phyloP scores from a whole-genome alignment of 2,329 filamentous ascomycete species.

The Botrytis fragariae region DNA sequence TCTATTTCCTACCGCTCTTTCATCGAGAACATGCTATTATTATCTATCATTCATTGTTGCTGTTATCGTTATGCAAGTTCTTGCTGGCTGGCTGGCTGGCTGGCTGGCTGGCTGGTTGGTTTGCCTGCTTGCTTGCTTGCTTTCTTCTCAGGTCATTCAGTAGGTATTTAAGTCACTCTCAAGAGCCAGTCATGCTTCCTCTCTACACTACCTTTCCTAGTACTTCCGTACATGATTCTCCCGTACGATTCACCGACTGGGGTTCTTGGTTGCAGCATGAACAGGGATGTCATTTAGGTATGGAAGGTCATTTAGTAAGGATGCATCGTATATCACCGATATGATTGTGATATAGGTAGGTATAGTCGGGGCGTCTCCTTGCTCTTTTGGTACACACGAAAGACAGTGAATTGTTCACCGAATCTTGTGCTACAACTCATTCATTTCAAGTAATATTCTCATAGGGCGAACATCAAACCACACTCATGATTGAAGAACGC shows the following conservation, averaged over 20 bases:
- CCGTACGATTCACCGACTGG: conserved; percentile 12
- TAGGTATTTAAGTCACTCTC: not conserved
- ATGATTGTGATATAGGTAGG: not conserved
- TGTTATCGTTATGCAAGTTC: conserved; percentile 3
- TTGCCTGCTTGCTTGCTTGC: too few relatives aligned
- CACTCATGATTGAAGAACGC: conserved; percentile 3
- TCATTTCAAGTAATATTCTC: not conserved
- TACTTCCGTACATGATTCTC: conserved; percentile 1
- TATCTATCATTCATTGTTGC: not conserved
- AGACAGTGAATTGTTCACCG: not conserved
- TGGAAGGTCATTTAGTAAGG: conserved; percentile 5
- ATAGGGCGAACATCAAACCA: not conserved
- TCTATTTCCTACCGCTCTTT: not conserved
- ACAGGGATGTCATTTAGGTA: not conserved
- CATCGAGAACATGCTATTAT: not conserved
- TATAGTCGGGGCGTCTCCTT: not conserved
- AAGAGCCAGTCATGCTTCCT: not conserved
- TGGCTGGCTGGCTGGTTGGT: not conserved
- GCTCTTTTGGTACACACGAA: not conserved
- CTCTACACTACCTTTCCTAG: not conserved
- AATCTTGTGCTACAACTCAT: not conserved
- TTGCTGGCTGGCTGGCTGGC: not conserved
- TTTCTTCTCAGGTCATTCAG: not conserved
- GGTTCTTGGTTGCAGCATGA: conserved; percentile 10
- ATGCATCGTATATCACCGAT: not conserved